Evolutionary conservation across 2,329 filamentous ascomycete genomes (phyloP).

Genomic region (Penicillium sp.): DNA sequence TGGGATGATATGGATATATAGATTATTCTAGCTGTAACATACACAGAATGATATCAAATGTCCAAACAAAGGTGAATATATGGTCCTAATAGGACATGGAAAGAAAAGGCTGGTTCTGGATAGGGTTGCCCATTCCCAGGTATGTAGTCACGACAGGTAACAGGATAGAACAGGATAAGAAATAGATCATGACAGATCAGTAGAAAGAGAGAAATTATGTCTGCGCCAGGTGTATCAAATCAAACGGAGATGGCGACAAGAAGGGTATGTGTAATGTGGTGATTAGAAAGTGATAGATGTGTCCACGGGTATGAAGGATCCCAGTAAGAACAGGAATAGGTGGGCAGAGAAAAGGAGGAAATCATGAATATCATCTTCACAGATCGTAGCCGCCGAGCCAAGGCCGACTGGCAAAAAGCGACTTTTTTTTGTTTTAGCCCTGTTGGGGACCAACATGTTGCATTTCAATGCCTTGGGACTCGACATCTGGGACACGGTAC

Average conservation of each 20-base stretch:
- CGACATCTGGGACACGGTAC: slow-evolving; percentile 46
- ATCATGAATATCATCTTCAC: slow-evolving; percentile 20
- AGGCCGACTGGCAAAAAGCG: slow-evolving; percentile 7
- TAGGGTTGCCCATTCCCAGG: slow-evolving; percentile 2
- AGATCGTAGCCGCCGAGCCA: slow-evolving; percentile 15
- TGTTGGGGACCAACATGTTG: slow-evolving; percentile 51
- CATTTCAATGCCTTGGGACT: slow-evolving; percentile 68
- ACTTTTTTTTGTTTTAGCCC: slow-evolving; percentile 12
- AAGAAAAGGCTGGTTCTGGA: slow-evolving; percentile 1
- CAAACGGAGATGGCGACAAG: slow-evolving; percentile 6
- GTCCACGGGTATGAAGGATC: neutral
- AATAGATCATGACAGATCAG: slow-evolving; percentile 18
- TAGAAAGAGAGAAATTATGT: slow-evolving; percentile 3
- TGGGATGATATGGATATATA: neutral
- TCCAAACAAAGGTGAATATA: neutral
- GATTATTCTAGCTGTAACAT: slow-evolving; percentile 10
- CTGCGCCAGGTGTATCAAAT: slow-evolving; percentile 1
- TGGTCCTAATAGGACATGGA: slow-evolving; percentile 4
- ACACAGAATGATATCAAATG: slow-evolving; percentile 1
- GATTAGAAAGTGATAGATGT: slow-evolving; percentile 19
- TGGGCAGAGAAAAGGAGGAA: slow-evolving; percentile 2
- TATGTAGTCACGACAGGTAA: slow-evolving; percentile 7
- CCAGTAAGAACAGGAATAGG: slow-evolving; percentile 3
- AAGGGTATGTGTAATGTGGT: slow-evolving; percentile 14
- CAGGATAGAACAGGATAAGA: slow-evolving; percentile 13